Percentiles rank a stretch among this genome's conserved stretches.
phyloP scores from a whole-genome alignment of 2,329 filamentous ascomycete species.

The Juglanconis sp. region DNA sequence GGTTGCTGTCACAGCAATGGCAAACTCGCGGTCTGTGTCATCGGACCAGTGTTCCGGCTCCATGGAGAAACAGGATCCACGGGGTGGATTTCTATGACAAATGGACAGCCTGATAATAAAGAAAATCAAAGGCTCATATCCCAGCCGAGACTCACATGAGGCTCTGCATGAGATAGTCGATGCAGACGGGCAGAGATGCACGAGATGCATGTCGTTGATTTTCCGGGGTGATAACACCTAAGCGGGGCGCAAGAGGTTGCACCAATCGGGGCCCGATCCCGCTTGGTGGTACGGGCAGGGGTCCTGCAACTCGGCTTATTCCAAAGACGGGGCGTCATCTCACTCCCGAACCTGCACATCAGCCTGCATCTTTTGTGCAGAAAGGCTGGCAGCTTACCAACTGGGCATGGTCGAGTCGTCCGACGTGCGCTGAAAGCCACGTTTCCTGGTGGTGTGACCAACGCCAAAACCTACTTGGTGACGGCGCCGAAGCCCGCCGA shows the following conservation, averaged over 20 bases:
- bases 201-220: background rate
- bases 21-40: background rate
- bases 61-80: slow-evolving; percentile 1
- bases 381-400: too few species aligned
- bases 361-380: too few species aligned
- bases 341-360: background rate
- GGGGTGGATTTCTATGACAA: background rate
- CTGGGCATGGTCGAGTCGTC: too few species aligned
- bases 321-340: background rate
- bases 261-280: background rate
- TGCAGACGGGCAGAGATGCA: background rate
- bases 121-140: background rate
- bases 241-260: background rate
- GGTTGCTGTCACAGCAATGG: background rate
- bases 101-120: background rate
- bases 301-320: background rate
- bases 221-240: background rate
- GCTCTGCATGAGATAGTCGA: background rate
- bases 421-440: background rate
- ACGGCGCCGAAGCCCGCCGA: background rate
- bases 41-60: background rate
- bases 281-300: too few species aligned
- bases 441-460: background rate
- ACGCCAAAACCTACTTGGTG: background rate
- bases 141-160: background rate